A percentile compares a stretch with the other conserved stretches of the same genome.
Conservation (phyloP, 305 asterid species). For the Fraxinus velutina region DNA sequence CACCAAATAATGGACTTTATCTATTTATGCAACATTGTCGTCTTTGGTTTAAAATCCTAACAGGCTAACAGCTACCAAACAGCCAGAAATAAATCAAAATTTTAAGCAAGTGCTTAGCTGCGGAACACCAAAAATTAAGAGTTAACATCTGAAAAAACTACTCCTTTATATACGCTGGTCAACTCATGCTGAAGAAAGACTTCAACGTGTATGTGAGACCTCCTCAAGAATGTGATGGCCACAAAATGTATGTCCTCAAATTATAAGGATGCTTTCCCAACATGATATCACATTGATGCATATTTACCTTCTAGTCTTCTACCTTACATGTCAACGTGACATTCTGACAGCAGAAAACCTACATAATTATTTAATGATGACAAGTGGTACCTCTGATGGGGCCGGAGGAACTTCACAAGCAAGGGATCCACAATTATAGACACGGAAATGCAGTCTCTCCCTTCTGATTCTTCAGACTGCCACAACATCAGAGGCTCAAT, state of each 20-base stretch:
- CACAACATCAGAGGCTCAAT: slow-evolving; percentile 86
- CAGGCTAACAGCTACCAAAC: slow-evolving; percentile 4
- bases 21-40: background rate
- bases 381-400: slow-evolving; percentile 79
- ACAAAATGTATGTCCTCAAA: slow-evolving; percentile 6
- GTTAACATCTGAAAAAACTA: background rate
- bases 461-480: slow-evolving; percentile 61
- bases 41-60: background rate
- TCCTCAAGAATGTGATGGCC: slow-evolving; percentile 12
- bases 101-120: slow-evolving; percentile 9
- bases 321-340: slow-evolving; percentile 5
- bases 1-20: background rate
- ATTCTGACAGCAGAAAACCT: slow-evolving; percentile 15
- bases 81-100: slow-evolving; percentile 10
- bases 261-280: slow-evolving; percentile 13
- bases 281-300: background rate
- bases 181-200: slow-evolving; percentile 11
- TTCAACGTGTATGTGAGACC: background rate
- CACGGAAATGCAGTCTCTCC: slow-evolving; percentile 30
- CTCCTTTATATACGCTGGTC: slow-evolving; percentile 9
- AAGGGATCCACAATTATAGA: slow-evolving; percentile 67
- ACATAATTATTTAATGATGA: background rate
- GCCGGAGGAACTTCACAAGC: slow-evolving; percentile 92
- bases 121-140: slow-evolving; percentile 19
- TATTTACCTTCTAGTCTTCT: slow-evolving; percentile 8